Evolutionary conservation across 768 basidiomycete genomes (phyloP).

Genomic region (Boletellus sp.): DNA sequence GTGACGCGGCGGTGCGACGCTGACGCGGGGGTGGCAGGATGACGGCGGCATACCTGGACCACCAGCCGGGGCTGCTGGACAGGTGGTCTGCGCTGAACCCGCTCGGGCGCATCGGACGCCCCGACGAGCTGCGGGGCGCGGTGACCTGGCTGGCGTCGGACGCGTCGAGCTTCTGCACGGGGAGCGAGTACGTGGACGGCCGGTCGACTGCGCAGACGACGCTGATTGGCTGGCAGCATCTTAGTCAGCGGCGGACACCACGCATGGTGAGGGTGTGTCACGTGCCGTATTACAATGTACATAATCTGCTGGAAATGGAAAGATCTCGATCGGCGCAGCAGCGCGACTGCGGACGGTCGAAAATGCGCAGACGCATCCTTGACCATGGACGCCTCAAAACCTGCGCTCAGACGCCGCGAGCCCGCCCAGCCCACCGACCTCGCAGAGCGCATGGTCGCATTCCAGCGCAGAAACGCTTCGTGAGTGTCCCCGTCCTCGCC

Average conservation of each 20-base stretch:
- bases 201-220: no score
- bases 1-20: conserved; percentile 16
- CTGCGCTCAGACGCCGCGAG: conserved; percentile 31
- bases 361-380: conserved; percentile 17
- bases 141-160: conserved; percentile 70
- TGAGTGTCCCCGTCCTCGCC: conserved; percentile 29
- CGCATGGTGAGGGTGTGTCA: conserved; percentile 25
- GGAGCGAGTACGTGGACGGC: conserved; percentile 63
- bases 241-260: conserved; percentile 32
- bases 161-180: conserved; percentile 75
- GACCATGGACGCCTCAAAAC: conserved; percentile 32
- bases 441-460: conserved; percentile 62
- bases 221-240: conserved; percentile 15
- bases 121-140: conserved; percentile 72
- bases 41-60: conserved; percentile 71
- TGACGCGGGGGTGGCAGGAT: conserved; percentile 41
- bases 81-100: conserved; percentile 73
- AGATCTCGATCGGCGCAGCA: conserved; percentile 35
- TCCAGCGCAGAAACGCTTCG: conserved; percentile 63
- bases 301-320: conserved; percentile 17
- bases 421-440: conserved; percentile 44
- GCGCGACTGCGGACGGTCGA: conserved; percentile 30
- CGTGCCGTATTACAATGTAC: conserved; percentile 16
- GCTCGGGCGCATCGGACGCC: conserved; percentile 63
- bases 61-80: conserved; percentile 54